A percentile compares a stretch with the other conserved stretches of the same genome.
Conservation (phyloP, 306 rosid genomes). For the Medicago truncatula region DNA sequence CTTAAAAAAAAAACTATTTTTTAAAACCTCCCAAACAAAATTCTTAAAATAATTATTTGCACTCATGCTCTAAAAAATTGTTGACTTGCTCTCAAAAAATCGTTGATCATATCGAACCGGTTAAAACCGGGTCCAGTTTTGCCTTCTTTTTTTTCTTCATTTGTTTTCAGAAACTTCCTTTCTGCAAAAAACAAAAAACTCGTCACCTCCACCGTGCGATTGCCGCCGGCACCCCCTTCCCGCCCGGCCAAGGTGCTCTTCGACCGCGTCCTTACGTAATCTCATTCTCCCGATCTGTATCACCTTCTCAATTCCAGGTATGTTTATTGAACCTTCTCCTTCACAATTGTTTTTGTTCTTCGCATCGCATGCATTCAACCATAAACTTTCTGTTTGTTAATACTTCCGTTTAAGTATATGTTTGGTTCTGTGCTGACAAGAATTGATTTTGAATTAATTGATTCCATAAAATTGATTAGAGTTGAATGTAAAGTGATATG, state of each 20-base stretch:
- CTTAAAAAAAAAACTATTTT: no score
- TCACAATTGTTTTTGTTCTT: not conserved
- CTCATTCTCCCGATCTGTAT: not conserved
- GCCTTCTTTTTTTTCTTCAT: not conserved
- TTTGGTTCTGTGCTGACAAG: no score
- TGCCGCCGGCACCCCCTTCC: not conserved
- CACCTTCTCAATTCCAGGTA: not conserved
- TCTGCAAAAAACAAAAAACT: not conserved
- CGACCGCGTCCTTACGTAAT: no score
- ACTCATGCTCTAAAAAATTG: no score
- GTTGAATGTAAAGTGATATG: no score
- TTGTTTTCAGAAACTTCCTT: not conserved
- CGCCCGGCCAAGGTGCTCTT: not conserved
- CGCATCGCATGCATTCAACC: not conserved
- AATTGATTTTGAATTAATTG: no score
- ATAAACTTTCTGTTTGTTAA: not conserved
- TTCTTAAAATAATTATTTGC: no score
- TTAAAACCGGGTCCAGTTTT: not conserved
- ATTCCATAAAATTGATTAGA: no score
- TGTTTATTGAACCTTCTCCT: not conserved
- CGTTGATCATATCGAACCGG: not conserved
- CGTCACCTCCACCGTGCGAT: not conserved
- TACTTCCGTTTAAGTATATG: no score
- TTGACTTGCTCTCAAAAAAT: not conserved
- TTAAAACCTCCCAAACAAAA: no score